Evolutionary conservation across 306 rosid species (phyloP).

Genomic region (Ormosia emarginata): DNA sequence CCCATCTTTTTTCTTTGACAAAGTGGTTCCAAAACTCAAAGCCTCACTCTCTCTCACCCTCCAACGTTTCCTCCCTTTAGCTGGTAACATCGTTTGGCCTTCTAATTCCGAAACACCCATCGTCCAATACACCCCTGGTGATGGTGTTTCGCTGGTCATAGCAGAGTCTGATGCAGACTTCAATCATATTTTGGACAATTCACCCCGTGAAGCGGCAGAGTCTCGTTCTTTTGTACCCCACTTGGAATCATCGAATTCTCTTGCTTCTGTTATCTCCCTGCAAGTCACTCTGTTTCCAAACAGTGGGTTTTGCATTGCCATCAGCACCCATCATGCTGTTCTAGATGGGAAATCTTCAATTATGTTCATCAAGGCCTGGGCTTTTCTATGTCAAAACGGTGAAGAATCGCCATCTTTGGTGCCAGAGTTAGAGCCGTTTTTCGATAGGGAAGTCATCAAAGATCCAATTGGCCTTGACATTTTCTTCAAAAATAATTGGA

Average conservation of each 20-base stretch:
- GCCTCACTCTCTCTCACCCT: slow-evolving; percentile 51
- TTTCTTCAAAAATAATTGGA: slow-evolving; percentile 1
- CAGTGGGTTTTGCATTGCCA: slow-evolving; percentile 37
- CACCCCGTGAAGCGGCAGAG: neutral
- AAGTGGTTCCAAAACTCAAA: slow-evolving; percentile 40
- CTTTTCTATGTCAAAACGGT: slow-evolving; percentile 3
- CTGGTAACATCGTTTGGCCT: slow-evolving; percentile 44
- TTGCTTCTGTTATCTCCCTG: slow-evolving; percentile 23
- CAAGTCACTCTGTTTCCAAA: slow-evolving; percentile 39
- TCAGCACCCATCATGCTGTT: slow-evolving; percentile 29
- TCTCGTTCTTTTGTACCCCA: slow-evolving; percentile 33
- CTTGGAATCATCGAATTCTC: neutral
- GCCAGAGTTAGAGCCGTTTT: slow-evolving; percentile 32
- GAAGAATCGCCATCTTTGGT: neutral
- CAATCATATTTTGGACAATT: slow-evolving; percentile 4
- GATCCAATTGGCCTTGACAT: slow-evolving; percentile 28
- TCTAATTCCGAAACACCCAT: slow-evolving; percentile 33
- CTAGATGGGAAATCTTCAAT: slow-evolving; percentile 33
- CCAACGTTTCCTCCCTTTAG: slow-evolving; percentile 42
- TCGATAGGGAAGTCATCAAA: slow-evolving; percentile 21
- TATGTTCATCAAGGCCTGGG: slow-evolving; percentile 51
- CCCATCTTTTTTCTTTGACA: neutral
- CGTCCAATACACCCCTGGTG: slow-evolving; percentile 26
- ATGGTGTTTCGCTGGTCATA: slow-evolving; percentile 35
- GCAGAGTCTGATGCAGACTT: slow-evolving; percentile 33